Evolutionary conservation across 2,329 filamentous ascomycete species (phyloP).

Genomic region (Fusarium marasasianum): DNA sequence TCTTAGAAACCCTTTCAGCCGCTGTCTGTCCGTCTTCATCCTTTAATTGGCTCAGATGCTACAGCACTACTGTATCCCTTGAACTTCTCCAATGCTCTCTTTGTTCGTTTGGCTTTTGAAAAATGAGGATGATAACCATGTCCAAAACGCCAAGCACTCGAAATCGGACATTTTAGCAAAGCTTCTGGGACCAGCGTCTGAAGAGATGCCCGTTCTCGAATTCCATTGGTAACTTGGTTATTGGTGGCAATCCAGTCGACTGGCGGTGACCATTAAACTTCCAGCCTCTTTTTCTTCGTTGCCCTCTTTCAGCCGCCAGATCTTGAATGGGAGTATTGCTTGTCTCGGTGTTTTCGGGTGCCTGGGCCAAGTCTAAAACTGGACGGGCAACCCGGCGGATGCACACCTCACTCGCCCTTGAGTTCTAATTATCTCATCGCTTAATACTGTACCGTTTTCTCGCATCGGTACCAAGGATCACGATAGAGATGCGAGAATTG

Average conservation of each 20-base stretch:
- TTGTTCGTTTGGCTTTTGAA: not conserved
- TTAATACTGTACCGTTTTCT: slow-evolving; percentile 18
- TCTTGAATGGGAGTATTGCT: not conserved
- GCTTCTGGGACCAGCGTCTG: not conserved
- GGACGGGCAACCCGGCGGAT: not conserved
- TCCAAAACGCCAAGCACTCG: not conserved
- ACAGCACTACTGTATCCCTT: not conserved
- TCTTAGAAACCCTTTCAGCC: slow-evolving; percentile 6
- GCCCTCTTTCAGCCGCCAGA: slow-evolving; percentile 1
- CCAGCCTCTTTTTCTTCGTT: slow-evolving; percentile 25
- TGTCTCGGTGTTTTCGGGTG: not conserved
- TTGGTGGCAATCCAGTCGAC: slow-evolving; percentile 23
- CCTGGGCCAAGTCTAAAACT: not conserved
- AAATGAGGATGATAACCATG: not conserved
- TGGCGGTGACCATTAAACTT: slow-evolving; percentile 25
- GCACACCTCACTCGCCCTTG: slow-evolving; percentile 7
- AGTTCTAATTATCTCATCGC: slow-evolving; percentile 1
- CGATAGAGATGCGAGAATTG: slow-evolving; percentile 15
- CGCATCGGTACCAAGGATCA: slow-evolving; percentile 14
- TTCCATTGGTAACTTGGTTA: slow-evolving; percentile 11
- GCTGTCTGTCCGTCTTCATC: not conserved
- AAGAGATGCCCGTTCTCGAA: not conserved
- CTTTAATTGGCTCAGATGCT: slow-evolving; percentile 5
- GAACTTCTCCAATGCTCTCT: not conserved
- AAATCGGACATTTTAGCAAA: slow-evolving; percentile 10